A percentile compares a stretch with the other conserved stretches of the same genome.
Evolutionary conservation across 148 eudicot species (phyloP).

Genomic region (Mesembryanthemum crystallinum): DNA sequence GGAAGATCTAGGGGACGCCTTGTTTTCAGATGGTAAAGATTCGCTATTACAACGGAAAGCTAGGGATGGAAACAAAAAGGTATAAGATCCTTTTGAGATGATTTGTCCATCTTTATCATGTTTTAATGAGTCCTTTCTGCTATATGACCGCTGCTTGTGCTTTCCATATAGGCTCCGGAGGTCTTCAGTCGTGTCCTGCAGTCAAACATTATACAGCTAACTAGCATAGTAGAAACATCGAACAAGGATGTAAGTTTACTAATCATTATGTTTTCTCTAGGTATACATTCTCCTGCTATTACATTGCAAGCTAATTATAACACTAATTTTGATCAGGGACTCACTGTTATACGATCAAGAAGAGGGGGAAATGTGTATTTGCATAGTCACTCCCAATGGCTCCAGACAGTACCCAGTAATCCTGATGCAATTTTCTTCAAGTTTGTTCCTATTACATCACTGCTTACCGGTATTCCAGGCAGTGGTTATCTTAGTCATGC

Average conservation of each 20-base stretch:
- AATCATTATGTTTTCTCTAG: background rate
- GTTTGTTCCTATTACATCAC: constrained; percentile 95
- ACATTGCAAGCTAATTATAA: background rate
- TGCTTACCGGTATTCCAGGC: constrained; percentile 85
- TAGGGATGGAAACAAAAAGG: constrained; percentile 60
- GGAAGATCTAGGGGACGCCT: constrained; percentile 90
- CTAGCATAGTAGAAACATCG: constrained; percentile 79
- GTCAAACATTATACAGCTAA: constrained; percentile 67
- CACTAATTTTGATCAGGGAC: constrained; percentile 62
- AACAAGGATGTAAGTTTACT: constrained; percentile 71
- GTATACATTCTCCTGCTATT: background rate
- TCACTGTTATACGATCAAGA: constrained; percentile 75
- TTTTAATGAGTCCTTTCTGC: background rate
- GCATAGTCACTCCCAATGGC: constrained; percentile 84
- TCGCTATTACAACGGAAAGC: constrained; percentile 56
- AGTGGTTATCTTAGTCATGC: constrained; percentile 98
- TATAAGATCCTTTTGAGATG: constrained; percentile 9
- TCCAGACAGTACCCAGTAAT: constrained; percentile 77
- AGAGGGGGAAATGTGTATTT: constrained; percentile 86
- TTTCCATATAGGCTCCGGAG: constrained; percentile 59
- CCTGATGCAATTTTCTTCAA: constrained; percentile 88
- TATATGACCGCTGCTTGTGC: background rate
- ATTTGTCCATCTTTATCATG: background rate
- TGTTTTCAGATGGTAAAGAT: constrained; percentile 73
- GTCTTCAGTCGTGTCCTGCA: constrained; percentile 82